A percentile compares a stretch with the other conserved stretches of the same genome.
These are phyloP conservation scores for Hortiboletus campestris DNA, from an alignment of 768 basidiomycete species.

Conservation along the genomic window DNA sequence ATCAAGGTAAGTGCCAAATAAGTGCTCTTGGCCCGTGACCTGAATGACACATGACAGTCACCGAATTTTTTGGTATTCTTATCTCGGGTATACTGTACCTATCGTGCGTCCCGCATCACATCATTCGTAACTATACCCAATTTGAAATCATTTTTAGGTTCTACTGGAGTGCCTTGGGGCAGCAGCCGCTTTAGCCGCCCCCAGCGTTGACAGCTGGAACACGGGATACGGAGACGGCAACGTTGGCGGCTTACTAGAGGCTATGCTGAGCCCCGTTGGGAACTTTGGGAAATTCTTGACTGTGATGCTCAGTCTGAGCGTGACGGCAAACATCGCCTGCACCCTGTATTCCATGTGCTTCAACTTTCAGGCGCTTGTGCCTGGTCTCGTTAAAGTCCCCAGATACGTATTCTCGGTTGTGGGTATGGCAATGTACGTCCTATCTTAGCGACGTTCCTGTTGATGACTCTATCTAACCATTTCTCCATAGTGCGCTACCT, in stretches of 20 bases:
- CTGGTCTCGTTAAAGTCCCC: conserved; percentile 55
- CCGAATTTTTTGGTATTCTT: conserved; percentile 63
- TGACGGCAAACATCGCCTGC: conserved; percentile 77
- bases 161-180: conserved; percentile 61
- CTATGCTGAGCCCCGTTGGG: conserved; percentile 58
- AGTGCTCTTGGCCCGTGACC: not conserved
- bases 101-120: conserved; percentile 43
- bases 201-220: conserved; percentile 54
- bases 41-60: conserved; percentile 35
- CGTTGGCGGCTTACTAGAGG: conserved; percentile 62
- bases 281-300: conserved; percentile 71
- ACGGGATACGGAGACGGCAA: conserved; percentile 54
- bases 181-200: conserved; percentile 58
- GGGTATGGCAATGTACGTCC: conserved; percentile 61
- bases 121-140: not conserved
- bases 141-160: conserved; percentile 21
- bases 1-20: conserved; percentile 44
- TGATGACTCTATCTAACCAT: conserved; percentile 6
- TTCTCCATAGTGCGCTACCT: conserved; percentile 52
- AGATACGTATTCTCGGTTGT: conserved; percentile 69
- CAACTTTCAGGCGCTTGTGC: conserved; percentile 68
- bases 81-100: conserved; percentile 61
- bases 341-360: conserved; percentile 81
- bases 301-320: conserved; percentile 71
- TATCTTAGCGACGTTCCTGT: not conserved